Conservation (phyloP, 1,284 basidiomycete species). For the Microbotryum violaceum region DNA sequence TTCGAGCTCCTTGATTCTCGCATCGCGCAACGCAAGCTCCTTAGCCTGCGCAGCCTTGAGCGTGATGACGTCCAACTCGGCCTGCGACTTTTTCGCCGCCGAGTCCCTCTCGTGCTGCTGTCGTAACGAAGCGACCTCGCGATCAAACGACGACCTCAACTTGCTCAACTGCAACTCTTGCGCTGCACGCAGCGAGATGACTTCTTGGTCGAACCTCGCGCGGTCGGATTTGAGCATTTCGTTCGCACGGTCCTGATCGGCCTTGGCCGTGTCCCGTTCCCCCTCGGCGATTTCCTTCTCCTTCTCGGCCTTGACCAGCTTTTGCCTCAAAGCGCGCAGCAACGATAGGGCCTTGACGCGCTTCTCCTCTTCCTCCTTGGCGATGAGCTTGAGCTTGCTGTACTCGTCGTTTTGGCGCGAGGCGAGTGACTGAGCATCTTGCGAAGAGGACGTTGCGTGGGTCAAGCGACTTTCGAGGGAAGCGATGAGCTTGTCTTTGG, state of each 20-base stretch:
- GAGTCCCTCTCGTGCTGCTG: conserved; percentile 69
- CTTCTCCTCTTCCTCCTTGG: conserved; percentile 92
- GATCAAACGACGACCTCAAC: conserved; percentile 65
- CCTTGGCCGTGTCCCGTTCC: conserved; percentile 39
- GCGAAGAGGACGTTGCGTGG: conserved; percentile 36
- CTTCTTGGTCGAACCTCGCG: conserved; percentile 50
- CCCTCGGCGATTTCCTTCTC: conserved; percentile 63
- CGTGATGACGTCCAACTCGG: conserved; percentile 65
- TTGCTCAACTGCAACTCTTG: conserved; percentile 62
- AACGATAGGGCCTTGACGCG: conserved; percentile 82
- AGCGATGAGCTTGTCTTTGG: conserved; percentile 19
- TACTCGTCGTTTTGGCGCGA: conserved; percentile 41
- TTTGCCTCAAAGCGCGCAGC: conserved; percentile 78
- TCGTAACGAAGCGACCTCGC: conserved; percentile 56
- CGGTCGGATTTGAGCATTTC: conserved; percentile 55
- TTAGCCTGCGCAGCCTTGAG: conserved; percentile 64
- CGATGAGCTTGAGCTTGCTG: conserved; percentile 51
- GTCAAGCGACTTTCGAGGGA: conserved; percentile 41
- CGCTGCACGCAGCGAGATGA: conserved; percentile 47
- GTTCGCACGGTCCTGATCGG: conserved; percentile 51
- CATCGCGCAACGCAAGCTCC: conserved; percentile 56
- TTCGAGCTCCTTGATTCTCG: conserved; percentile 63
- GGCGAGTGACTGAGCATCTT: conserved; percentile 49
- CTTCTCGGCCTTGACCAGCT: conserved; percentile 84
- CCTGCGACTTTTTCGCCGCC: conserved; percentile 56